Conservation (phyloP, 1,139 yeast species). For the Pichia sp. region DNA sequence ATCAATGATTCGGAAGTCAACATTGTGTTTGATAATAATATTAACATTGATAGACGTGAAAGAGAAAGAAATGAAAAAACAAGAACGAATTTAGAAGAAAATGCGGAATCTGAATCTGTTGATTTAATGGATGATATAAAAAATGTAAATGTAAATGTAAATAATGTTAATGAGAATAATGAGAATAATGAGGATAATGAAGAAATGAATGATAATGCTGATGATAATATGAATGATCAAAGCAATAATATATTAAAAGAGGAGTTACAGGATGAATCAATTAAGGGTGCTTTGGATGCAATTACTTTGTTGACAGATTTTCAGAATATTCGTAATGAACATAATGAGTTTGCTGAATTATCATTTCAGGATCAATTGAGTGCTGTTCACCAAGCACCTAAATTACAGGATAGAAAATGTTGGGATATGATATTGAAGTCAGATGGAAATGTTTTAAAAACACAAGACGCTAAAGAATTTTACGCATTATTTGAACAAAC, state of each 20-base stretch:
- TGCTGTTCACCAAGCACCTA: slow-evolving; percentile 22
- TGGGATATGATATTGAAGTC: slow-evolving; percentile 14
- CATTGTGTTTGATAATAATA: slow-evolving; percentile 37
- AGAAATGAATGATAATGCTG: not conserved
- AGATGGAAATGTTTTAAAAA: slow-evolving; percentile 8
- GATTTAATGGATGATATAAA: slow-evolving; percentile 5
- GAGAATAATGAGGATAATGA: not conserved
- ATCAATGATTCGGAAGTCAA: slow-evolving; percentile 58
- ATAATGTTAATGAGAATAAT: not conserved
- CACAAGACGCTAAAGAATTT: slow-evolving; percentile 8
- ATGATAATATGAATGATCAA: slow-evolving; percentile 9
- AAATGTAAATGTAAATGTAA: not conserved
- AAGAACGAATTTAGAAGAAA: not conserved
- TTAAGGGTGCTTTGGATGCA: slow-evolving; percentile 36
- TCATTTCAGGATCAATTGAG: slow-evolving; percentile 20
- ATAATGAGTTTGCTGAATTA: slow-evolving; percentile 11
- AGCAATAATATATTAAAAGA: no score
- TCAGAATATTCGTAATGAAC: slow-evolving; percentile 11
- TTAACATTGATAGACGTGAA: not conserved
- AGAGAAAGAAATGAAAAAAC: no score
- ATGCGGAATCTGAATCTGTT: not conserved
- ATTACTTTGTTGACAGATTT: slow-evolving; percentile 15
- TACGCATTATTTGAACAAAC: not conserved
- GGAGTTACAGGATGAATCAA: slow-evolving; percentile 1
- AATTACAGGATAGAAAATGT: slow-evolving; percentile 12